phyloP scores from a whole-genome alignment of 176 grass and related monocot genomes.

The Eragrostis curvula region DNA sequence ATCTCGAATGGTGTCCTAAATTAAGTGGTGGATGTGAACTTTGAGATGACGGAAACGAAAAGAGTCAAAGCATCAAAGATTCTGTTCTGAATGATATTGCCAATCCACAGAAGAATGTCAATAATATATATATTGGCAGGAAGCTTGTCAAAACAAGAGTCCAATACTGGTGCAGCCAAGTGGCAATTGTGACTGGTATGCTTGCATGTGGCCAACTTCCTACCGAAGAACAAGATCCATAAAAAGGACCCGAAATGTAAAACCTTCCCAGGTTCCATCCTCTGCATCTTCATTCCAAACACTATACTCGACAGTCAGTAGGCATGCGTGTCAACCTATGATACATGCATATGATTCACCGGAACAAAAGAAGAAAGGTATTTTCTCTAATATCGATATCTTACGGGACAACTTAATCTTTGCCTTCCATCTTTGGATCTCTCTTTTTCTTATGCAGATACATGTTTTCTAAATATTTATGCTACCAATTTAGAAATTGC shows the following conservation, averaged over 20 bases:
- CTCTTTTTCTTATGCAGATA: neutral
- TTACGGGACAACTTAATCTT: neutral
- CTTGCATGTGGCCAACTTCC: constrained; percentile 13
- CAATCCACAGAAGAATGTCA: constrained; percentile 26
- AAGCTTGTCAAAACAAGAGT: constrained; percentile 30
- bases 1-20: neutral
- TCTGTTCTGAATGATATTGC: constrained; percentile 10
- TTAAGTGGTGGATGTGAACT: constrained; percentile 4
- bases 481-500: neutral
- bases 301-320: neutral
- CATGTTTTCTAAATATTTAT: neutral
- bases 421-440: neutral
- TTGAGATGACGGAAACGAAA: neutral
- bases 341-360: neutral
- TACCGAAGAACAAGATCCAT: constrained; percentile 39
- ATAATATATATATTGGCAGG: neutral
- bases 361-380: neutral
- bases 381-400: neutral
- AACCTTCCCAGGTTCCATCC: neutral
- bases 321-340: constrained; percentile 18
- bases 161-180: neutral
- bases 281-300: neutral
- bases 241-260: constrained; percentile 6
- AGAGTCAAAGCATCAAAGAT: constrained; percentile 23
- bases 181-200: neutral